Conservation (phyloP, 345 rosid species). For the Erodium maritimum region DNA sequence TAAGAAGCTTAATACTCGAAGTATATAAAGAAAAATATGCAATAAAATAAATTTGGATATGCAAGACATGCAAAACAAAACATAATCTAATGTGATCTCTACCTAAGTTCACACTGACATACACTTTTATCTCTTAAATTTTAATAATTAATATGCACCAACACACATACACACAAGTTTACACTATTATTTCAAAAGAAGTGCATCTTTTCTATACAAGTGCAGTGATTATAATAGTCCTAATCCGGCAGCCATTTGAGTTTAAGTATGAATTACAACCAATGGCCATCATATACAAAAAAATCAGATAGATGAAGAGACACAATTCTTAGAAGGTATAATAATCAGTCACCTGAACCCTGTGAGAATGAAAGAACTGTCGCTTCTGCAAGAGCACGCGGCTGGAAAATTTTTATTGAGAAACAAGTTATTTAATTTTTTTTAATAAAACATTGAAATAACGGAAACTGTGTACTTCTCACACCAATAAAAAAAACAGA, state of each 20-base stretch:
- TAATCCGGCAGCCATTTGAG: not conserved
- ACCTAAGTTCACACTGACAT: no score
- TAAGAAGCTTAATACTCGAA: not conserved
- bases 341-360: constrained; percentile 63
- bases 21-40: no score
- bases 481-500: not conserved
- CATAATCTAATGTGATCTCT: no score
- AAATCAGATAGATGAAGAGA: not conserved
- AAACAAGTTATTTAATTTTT: no score
- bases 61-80: not conserved
- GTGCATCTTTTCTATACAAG: no score
- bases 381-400: constrained; percentile 59
- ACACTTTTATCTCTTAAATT: no score
- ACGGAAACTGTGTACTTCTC: not conserved
- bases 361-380: constrained; percentile 91
- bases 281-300: not conserved
- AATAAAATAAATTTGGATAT: no score
- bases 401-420: constrained; percentile 28
- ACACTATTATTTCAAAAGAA: no score
- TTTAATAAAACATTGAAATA: no score
- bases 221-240: no score
- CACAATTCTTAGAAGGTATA: not conserved
- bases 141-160: no score
- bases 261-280: not conserved
- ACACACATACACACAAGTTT: no score